These are phyloP conservation scores for Auxenochlorella pyrenoidosa DNA, from an alignment of 139 green algal genomes.

Conservation along the genomic window DNA sequence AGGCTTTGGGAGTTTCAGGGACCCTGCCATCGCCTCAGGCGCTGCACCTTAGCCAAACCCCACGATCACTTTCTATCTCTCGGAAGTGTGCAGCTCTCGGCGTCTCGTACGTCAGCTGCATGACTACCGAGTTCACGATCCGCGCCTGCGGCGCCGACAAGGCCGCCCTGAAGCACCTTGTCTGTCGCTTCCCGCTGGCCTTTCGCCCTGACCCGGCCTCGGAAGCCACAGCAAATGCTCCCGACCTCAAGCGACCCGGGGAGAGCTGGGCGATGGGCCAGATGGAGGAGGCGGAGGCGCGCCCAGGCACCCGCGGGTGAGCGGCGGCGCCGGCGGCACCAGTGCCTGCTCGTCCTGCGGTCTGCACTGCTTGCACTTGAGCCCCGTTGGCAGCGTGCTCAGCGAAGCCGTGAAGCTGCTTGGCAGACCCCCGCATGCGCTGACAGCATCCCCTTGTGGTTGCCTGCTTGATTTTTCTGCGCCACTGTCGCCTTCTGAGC, in stretches of 20 bases:
- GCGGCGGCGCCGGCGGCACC: not conserved
- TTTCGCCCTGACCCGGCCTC: not conserved
- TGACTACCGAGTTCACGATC: not conserved
- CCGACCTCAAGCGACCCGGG: not conserved
- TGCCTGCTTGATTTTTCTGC: too few relatives aligned
- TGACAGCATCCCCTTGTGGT: too few relatives aligned
- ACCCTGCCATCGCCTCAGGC: too few relatives aligned
- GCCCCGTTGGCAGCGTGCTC: too few relatives aligned
- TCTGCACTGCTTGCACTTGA: not conserved
- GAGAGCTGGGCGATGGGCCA: constrained; percentile 17
- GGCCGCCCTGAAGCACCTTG: not conserved
- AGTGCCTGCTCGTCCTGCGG: not conserved
- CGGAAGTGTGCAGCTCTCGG: too few relatives aligned
- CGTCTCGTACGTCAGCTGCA: not conserved
- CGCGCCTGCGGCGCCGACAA: constrained; percentile 6
- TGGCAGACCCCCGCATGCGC: too few relatives aligned
- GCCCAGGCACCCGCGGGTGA: constrained; percentile 14
- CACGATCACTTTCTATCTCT: too few relatives aligned
- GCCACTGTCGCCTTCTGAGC: too few relatives aligned
- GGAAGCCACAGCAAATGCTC: not conserved
- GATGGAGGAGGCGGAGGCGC: constrained; percentile 14
- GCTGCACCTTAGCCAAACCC: too few relatives aligned
- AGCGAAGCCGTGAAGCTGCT: too few relatives aligned
- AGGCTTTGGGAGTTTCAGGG: too few relatives aligned
- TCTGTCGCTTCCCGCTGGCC: constrained; percentile 3